Evolutionary conservation across 371 early-diverging fungal genomes (phyloP).

Genomic region (Zopfochytrium polystomum): DNA sequence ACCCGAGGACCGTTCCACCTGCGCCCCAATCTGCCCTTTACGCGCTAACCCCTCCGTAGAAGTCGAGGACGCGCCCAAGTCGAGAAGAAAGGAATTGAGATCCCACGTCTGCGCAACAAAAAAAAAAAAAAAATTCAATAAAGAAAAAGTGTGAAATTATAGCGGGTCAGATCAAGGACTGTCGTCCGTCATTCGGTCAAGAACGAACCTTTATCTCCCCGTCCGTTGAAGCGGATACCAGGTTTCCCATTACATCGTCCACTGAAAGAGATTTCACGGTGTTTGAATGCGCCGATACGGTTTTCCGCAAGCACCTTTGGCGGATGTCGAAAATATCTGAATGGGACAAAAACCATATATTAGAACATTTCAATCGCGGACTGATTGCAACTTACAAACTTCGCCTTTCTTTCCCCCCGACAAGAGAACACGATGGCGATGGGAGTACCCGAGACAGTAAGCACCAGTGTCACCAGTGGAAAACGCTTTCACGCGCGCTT

Average conservation of each 20-base stretch:
- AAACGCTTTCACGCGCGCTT: conserved; percentile 57
- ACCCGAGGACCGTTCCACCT: conserved; percentile 40
- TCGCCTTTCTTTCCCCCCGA: conserved; percentile 76
- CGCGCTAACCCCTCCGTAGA: conserved; percentile 12
- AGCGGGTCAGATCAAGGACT: conserved; percentile 17
- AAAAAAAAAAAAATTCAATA: neutral
- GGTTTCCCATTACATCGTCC: conserved; percentile 52
- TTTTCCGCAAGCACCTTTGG: conserved; percentile 63
- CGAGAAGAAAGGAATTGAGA: conserved; percentile 55
- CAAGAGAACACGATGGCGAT: conserved; percentile 59
- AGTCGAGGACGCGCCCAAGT: conserved; percentile 24
- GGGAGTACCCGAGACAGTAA: conserved; percentile 64
- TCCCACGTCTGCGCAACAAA: conserved; percentile 62
- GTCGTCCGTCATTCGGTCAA: no score
- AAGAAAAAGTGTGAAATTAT: neutral
- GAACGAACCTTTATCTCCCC: conserved; percentile 48
- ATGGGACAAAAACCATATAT: neutral
- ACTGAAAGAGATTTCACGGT: conserved; percentile 66
- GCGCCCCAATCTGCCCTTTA: conserved; percentile 18
- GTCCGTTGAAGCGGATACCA: conserved; percentile 59
- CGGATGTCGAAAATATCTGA: conserved; percentile 72
- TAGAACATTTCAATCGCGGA: neutral
- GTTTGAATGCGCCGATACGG: conserved; percentile 68
- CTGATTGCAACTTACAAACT: conserved; percentile 54
- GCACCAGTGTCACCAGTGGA: conserved; percentile 53